Conservation (phyloP, 805 yeast genomes). For the Yarrowia sp. region DNA sequence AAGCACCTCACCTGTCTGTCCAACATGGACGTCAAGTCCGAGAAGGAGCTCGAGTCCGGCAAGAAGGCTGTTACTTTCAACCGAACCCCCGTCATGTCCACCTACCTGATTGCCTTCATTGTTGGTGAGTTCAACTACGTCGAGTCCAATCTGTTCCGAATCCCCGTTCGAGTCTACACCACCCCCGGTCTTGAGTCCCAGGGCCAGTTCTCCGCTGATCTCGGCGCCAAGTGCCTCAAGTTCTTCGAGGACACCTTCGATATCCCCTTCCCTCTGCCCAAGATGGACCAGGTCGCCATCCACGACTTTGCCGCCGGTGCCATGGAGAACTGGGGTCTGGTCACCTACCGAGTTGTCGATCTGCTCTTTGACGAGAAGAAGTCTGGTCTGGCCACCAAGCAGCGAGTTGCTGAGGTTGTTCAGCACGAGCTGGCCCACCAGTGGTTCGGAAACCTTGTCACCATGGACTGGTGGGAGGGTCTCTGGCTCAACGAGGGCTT, state of each 20-base stretch:
- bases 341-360: slow-evolving; percentile 70
- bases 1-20: slow-evolving; percentile 64
- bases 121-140: slow-evolving; percentile 72
- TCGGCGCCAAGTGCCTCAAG: slow-evolving; percentile 67
- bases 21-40: slow-evolving; percentile 65
- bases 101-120: slow-evolving; percentile 74
- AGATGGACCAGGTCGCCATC: slow-evolving; percentile 78
- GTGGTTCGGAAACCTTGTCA: slow-evolving; percentile 89
- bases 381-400: slow-evolving; percentile 64
- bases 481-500: slow-evolving; percentile 90
- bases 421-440: slow-evolving; percentile 90
- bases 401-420: slow-evolving; percentile 80
- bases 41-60: slow-evolving; percentile 51
- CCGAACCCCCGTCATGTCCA: slow-evolving; percentile 75
- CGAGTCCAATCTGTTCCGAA: slow-evolving; percentile 60
- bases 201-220: slow-evolving; percentile 68
- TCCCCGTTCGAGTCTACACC: slow-evolving; percentile 74
- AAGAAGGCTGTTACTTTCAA: slow-evolving; percentile 60
- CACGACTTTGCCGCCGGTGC: slow-evolving; percentile 85
- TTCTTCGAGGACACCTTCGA: slow-evolving; percentile 73
- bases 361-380: slow-evolving; percentile 71
- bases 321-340: slow-evolving; percentile 90
- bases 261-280: slow-evolving; percentile 79
- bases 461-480: slow-evolving; percentile 95
- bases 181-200: slow-evolving; percentile 69